Evolutionary conservation across 371 early-diverging fungal genomes (phyloP).

Genomic region (Mycotypha africana): DNA sequence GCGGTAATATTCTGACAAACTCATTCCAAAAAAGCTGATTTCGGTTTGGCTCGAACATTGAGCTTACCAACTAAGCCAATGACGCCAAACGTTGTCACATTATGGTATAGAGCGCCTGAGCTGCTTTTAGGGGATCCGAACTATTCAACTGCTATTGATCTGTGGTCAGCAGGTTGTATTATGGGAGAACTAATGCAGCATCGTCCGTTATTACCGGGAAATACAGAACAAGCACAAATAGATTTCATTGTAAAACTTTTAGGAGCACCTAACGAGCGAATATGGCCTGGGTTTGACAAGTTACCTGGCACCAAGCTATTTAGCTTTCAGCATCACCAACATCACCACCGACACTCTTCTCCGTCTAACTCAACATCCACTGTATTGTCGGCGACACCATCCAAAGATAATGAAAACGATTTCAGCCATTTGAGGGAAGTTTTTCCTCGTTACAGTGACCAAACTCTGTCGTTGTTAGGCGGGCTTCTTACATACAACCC

Average conservation of each 20-base stretch:
- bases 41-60: constrained; percentile 82
- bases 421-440: constrained; percentile 49
- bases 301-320: constrained; percentile 54
- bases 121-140: constrained; percentile 73
- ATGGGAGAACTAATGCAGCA: constrained; percentile 76
- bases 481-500: constrained; percentile 82
- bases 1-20: too few relatives aligned
- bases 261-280: constrained; percentile 74
- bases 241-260: constrained; percentile 67
- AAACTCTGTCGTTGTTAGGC: constrained; percentile 67
- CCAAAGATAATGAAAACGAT: too few relatives aligned
- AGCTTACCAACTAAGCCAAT: constrained; percentile 63
- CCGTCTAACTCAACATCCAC: too few relatives aligned
- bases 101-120: constrained; percentile 96
- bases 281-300: constrained; percentile 71
- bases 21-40: constrained; percentile 77
- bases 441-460: constrained; percentile 56
- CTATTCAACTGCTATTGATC: constrained; percentile 84
- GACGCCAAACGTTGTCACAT: constrained; percentile 93
- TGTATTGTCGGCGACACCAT: too few relatives aligned
- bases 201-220: constrained; percentile 81
- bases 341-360: too few relatives aligned
- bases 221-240: constrained; percentile 73
- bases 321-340: too few relatives aligned
- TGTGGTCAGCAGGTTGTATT: constrained; percentile 92